Percentiles rank a stretch among this genome's conserved stretches.
Conservation (phyloP, 176 grass and related monocot species). For the Oryza rufipogon region DNA sequence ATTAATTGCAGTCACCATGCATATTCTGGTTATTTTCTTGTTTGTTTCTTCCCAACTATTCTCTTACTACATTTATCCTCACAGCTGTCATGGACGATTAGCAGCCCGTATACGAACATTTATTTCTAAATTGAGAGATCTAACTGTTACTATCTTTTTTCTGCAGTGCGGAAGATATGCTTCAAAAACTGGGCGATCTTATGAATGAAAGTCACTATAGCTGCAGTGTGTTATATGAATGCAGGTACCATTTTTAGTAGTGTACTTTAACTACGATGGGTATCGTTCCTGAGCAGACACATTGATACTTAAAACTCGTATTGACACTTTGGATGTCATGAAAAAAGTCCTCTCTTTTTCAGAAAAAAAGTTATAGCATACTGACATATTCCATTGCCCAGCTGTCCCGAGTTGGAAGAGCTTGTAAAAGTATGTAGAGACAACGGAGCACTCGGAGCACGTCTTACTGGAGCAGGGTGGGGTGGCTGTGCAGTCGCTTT, state of each 20-base stretch:
- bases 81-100: background rate
- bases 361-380: background rate
- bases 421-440: conserved; percentile 86
- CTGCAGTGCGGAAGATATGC: conserved; percentile 73
- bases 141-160: background rate
- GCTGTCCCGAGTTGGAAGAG: conserved; percentile 95
- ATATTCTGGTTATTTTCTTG: background rate
- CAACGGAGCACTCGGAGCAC: conserved; percentile 83
- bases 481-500: conserved; percentile 89
- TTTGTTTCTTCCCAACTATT: background rate
- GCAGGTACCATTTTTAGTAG: conserved; percentile 62
- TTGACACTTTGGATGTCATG: background rate
- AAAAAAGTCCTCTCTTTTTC: background rate
- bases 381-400: conserved; percentile 12
- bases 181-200: conserved; percentile 78
- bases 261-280: background rate
- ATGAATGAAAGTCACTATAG: conserved; percentile 96
- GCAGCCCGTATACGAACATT: background rate
- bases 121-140: background rate
- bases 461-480: conserved; percentile 95
- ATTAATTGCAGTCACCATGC: conserved; percentile 1
- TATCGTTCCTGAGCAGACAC: too few species aligned
- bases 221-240: conserved; percentile 93
- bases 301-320: too few species aligned
- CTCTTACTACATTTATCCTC: background rate